Conservation (phyloP, 768 basidiomycete genomes). For the Boletales sp. region DNA sequence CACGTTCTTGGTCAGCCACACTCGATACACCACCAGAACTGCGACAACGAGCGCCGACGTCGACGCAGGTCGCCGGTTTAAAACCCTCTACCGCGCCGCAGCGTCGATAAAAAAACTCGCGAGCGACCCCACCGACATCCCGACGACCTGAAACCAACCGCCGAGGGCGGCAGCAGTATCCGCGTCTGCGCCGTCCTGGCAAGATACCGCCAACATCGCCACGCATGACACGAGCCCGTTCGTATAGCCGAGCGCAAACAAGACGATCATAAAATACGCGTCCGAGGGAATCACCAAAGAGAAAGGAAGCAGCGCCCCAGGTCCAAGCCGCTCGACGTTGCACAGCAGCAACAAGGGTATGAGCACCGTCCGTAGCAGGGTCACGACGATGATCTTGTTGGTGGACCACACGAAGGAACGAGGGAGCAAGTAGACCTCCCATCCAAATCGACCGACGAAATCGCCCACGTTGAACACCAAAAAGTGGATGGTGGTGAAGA, state of each 20-base stretch:
- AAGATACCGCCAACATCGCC: conserved; percentile 77
- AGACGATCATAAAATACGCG: conserved; percentile 61
- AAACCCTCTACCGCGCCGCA: conserved; percentile 13
- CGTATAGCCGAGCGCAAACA: conserved; percentile 65
- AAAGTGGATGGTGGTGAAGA: conserved; percentile 77
- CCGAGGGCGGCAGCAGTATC: conserved; percentile 79
- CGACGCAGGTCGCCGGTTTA: too few species aligned
- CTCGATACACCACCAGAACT: too few species aligned
- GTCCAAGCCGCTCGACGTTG: conserved; percentile 59
- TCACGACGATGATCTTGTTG: conserved; percentile 56
- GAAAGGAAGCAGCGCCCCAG: conserved; percentile 11
- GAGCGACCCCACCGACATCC: conserved; percentile 69
- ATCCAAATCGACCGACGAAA: conserved; percentile 51
- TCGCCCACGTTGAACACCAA: conserved; percentile 71
- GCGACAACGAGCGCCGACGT: too few species aligned
- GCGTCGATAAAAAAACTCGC: conserved; percentile 74
- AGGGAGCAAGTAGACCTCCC: conserved; percentile 55
- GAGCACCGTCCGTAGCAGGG: conserved; percentile 69
- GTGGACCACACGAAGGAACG: conserved; percentile 63
- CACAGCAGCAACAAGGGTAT: conserved; percentile 82
- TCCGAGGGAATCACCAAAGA: conserved; percentile 64
- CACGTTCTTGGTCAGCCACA: too few species aligned
- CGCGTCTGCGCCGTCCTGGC: conserved; percentile 52
- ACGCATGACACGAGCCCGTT: conserved; percentile 80
- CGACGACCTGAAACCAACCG: conserved; percentile 73